Base-by-base conservation (phyloP, 2,329 filamentous ascomycete species). In the Hypoxylon sp. region DNA sequence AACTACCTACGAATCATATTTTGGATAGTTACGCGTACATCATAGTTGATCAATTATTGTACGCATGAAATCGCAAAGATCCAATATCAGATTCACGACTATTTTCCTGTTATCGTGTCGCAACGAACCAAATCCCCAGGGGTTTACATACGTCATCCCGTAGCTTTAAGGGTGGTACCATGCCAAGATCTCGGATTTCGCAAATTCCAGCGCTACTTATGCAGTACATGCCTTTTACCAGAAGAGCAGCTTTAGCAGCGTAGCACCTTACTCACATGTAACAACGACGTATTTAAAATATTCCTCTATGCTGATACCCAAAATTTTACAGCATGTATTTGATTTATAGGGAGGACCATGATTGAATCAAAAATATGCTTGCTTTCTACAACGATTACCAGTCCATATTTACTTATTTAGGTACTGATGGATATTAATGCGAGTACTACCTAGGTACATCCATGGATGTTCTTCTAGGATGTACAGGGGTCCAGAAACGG, bases 101-200 rank as follows among this genome's bases (percentile, higher is more conserved):
- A 65, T 65, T 63, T 60, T 55, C 57, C 62, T 61, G 61, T 48
- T 48, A 65, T 60, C 17, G 17, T 30, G 61, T 60, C 41, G 62
- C 43, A 65, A 45, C 45, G 59, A 30, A 19, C 41, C 38, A 43
- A 13, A 46, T 38, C 19, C 4, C 9, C 17, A 62, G 28, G 48
- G 57, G 48, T 25, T 55, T 25, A 6, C 7, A 17, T 59, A 68
- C 65, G 67, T 70, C 67, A 70, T 70, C 30, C 58, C 58, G 57
- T 67, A 57, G 50, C 53, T 48, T 48, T 30, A 0, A 13, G 41
- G 32, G 60, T 61, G 63, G 67, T 50, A n/a, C 32, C 2, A 32
- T n/a, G 34, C 67, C 55, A 63, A 60, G 21, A 32, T 53, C 38
- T 53, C 32, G 57, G 57, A 55, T 30, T 56, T 58, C 19, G 19